These are phyloP conservation scores for Dalechampia spathulata DNA, from an alignment of 441 rosid genomes.

Conservation along the genomic window DNA sequence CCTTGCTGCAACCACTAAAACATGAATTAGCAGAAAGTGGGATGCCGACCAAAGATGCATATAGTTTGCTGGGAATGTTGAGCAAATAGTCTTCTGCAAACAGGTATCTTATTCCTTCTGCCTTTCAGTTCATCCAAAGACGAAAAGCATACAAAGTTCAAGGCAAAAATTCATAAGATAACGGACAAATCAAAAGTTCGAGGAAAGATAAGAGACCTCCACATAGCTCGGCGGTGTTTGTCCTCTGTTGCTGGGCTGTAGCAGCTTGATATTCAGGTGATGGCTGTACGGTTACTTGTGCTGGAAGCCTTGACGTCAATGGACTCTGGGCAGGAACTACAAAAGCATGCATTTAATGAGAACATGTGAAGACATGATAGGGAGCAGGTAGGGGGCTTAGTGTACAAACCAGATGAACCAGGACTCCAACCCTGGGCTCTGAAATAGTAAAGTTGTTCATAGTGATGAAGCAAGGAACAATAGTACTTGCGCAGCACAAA, in stretches of 20 bases:
- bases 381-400: neutral
- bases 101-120: too few species aligned
- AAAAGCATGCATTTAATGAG: slow-evolving; percentile 2
- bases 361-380: neutral
- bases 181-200: too few species aligned
- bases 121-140: too few species aligned
- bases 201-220: slow-evolving; percentile 38
- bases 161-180: too few species aligned
- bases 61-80: too few species aligned
- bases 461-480: slow-evolving; percentile 63
- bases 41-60: too few species aligned
- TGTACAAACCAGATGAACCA: slow-evolving; percentile 36
- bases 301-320: slow-evolving; percentile 22
- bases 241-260: slow-evolving; percentile 35
- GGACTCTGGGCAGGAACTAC: slow-evolving; percentile 42
- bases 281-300: slow-evolving; percentile 40
- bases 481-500: slow-evolving; percentile 92
- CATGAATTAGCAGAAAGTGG: neutral
- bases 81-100: too few species aligned
- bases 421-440: slow-evolving; percentile 45
- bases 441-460: slow-evolving; percentile 73
- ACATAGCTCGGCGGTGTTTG: slow-evolving; percentile 27
- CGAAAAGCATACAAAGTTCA: too few species aligned
- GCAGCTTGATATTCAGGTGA: slow-evolving; percentile 40
- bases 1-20: slow-evolving; percentile 24